Conservation (phyloP, 1,284 basidiomycete genomes). For the Vanrija humicola region DNA sequence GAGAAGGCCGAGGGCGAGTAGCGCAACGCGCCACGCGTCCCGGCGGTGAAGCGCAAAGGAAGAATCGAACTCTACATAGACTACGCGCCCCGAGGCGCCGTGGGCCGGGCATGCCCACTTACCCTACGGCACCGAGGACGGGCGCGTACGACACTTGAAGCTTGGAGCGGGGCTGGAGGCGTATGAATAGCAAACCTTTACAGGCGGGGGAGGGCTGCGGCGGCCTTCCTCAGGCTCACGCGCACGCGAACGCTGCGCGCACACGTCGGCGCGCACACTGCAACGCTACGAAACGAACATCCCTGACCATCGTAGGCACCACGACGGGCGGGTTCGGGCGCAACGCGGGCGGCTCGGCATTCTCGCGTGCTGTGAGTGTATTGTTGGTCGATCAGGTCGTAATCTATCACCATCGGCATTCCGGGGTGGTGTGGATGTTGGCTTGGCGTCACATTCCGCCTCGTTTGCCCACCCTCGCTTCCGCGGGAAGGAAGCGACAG, state of each 20-base stretch:
- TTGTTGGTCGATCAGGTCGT: background rate
- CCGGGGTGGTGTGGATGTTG: background rate
- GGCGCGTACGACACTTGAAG: background rate
- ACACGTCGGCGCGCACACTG: too few relatives aligned
- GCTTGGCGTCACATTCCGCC: background rate
- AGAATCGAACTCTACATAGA: background rate
- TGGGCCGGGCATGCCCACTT: too few relatives aligned
- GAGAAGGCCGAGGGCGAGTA: background rate
- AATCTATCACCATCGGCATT: too few relatives aligned
- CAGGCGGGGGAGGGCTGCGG: background rate
- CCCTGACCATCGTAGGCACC: slow-evolving; percentile 24
- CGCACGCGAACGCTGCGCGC: too few relatives aligned
- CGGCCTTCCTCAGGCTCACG: too few relatives aligned
- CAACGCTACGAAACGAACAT: too few relatives aligned
- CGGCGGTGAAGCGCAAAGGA: too few relatives aligned
- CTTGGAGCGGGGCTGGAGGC: background rate
- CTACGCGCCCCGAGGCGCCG: background rate
- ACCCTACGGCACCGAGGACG: too few relatives aligned
- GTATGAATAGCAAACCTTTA: background rate
- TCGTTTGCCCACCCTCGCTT: too few relatives aligned
- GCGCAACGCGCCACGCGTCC: too few relatives aligned
- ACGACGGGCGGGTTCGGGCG: slow-evolving; percentile 37
- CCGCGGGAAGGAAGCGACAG: too few relatives aligned
- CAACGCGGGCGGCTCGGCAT: slow-evolving; percentile 34
- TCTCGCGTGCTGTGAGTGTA: slow-evolving; percentile 30